Evolutionary conservation across 306 rosid species (phyloP).

Genomic region (Vicia villosa): DNA sequence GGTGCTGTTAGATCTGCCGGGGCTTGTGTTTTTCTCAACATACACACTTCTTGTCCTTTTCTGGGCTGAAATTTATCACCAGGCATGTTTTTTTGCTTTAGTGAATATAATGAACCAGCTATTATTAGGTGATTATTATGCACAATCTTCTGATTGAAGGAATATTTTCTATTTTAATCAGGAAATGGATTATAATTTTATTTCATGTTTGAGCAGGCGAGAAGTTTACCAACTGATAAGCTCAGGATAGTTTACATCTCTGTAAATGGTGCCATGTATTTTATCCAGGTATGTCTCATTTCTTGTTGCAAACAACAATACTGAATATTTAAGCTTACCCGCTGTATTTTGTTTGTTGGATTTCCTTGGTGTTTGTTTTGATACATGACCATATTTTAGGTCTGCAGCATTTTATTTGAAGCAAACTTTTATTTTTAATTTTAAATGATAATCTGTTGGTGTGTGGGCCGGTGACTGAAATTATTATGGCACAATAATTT

Average conservation of each 20-base stretch:
- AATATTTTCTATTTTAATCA: background rate
- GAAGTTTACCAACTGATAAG: slow-evolving; percentile 83
- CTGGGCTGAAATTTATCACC: slow-evolving; percentile 96
- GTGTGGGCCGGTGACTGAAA: background rate
- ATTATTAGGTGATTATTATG: background rate
- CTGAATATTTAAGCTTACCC: background rate
- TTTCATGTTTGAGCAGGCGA: slow-evolving; percentile 63
- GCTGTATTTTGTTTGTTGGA: background rate
- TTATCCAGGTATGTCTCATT: slow-evolving; percentile 66
- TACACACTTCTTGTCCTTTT: slow-evolving; percentile 86
- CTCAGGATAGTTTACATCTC: slow-evolving; percentile 72
- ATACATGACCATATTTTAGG: background rate
- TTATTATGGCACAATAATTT: background rate
- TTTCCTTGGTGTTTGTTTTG: background rate
- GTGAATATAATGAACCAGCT: too few species aligned
- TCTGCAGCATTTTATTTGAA: background rate
- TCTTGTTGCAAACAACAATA: slow-evolving; percentile 1
- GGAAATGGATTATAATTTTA: slow-evolving; percentile 21
- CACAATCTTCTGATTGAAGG: background rate
- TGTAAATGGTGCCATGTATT: slow-evolving; percentile 61
- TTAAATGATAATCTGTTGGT: background rate
- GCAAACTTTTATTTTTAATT: background rate
- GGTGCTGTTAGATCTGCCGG: slow-evolving; percentile 75
- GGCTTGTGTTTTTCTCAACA: slow-evolving; percentile 80
- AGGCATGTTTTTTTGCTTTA: slow-evolving; percentile 51